Percentiles rank a stretch among this genome's conserved stretches.
Conservation (phyloP, 768 basidiomycete genomes). For the Leucosporidium scottii region DNA sequence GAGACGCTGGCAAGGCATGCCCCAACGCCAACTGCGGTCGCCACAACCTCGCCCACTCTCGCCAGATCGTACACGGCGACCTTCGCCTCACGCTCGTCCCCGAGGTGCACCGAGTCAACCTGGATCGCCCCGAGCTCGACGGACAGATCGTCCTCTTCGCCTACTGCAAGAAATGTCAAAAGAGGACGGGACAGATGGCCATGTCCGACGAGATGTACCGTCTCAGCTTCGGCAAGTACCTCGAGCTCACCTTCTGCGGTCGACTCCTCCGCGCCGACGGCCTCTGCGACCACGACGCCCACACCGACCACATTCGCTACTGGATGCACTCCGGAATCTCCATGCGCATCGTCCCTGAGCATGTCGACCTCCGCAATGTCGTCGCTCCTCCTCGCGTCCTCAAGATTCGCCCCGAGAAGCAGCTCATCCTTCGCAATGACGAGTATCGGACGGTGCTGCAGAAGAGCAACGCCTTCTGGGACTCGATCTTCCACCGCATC, state of each 20-base stretch:
- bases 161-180: conserved; percentile 59
- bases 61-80: conserved; percentile 84
- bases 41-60: conserved; percentile 73
- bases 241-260: conserved; percentile 91
- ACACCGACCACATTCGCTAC: conserved; percentile 83
- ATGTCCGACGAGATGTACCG: conserved; percentile 81
- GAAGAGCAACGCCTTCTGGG: conserved; percentile 54
- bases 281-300: conserved; percentile 88
- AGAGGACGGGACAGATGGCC: conserved; percentile 46
- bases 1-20: conserved; percentile 64
- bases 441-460: conserved; percentile 72
- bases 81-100: conserved; percentile 73
- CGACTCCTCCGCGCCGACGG: conserved; percentile 76
- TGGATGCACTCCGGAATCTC: conserved; percentile 55
- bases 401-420: conserved; percentile 74
- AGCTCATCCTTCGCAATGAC: conserved; percentile 81
- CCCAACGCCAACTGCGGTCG: conserved; percentile 76
- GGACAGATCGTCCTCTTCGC: conserved; percentile 88
- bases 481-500: conserved; percentile 45
- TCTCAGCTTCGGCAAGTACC: conserved; percentile 91
- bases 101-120: conserved; percentile 50
- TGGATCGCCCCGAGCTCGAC: conserved; percentile 43
- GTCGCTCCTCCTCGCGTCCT: conserved; percentile 83
- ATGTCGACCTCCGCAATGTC: conserved; percentile 73
- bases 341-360: conserved; percentile 72